phyloP scores from a whole-genome alignment of 805 yeast genomes.

The Metschnikowia matae region DNA sequence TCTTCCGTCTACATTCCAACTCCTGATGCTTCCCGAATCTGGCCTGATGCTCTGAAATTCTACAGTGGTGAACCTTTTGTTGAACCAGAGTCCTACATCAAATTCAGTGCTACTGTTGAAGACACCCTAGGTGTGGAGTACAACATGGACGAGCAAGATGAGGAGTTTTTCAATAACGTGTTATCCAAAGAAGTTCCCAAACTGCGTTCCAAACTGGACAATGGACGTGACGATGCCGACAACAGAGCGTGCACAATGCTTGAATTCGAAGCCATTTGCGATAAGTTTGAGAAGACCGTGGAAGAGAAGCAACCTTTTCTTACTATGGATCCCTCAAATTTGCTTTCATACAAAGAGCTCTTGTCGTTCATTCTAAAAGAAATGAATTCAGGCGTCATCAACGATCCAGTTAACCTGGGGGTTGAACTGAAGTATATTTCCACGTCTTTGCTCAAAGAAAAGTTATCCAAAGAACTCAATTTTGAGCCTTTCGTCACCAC shows the following conservation, averaged over 20 bases:
- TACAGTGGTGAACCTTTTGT: slow-evolving; percentile 59
- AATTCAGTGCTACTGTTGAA: slow-evolving; percentile 93
- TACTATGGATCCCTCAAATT: slow-evolving; percentile 76
- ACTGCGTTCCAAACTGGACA: slow-evolving; percentile 12
- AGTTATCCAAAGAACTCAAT: slow-evolving; percentile 52
- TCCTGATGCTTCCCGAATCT: slow-evolving; percentile 83
- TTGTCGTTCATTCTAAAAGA: slow-evolving; percentile 44
- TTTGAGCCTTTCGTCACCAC: slow-evolving; percentile 55
- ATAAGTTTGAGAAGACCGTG: slow-evolving; percentile 69
- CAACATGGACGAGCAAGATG: slow-evolving; percentile 88
- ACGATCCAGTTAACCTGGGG: slow-evolving; percentile 23
- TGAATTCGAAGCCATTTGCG: slow-evolving; percentile 78
- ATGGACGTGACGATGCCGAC: slow-evolving; percentile 13
- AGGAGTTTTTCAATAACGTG: slow-evolving; percentile 48
- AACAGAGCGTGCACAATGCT: slow-evolving; percentile 56
- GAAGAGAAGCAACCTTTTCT: slow-evolving; percentile 85
- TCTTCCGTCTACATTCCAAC: slow-evolving; percentile 82
- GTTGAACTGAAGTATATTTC: slow-evolving; percentile 38
- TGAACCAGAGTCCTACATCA: slow-evolving; percentile 76
- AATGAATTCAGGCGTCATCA: slow-evolving; percentile 23
- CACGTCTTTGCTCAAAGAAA: slow-evolving; percentile 54
- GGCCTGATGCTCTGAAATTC: slow-evolving; percentile 73
- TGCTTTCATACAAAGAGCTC: slow-evolving; percentile 67
- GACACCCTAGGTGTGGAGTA: slow-evolving; percentile 85
- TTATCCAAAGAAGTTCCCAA: slow-evolving; percentile 37